Percentiles rank a stretch among this genome's conserved stretches.
phyloP scores from a whole-genome alignment of 768 basidiomycete species.

The Plicaturopsis crispa region DNA sequence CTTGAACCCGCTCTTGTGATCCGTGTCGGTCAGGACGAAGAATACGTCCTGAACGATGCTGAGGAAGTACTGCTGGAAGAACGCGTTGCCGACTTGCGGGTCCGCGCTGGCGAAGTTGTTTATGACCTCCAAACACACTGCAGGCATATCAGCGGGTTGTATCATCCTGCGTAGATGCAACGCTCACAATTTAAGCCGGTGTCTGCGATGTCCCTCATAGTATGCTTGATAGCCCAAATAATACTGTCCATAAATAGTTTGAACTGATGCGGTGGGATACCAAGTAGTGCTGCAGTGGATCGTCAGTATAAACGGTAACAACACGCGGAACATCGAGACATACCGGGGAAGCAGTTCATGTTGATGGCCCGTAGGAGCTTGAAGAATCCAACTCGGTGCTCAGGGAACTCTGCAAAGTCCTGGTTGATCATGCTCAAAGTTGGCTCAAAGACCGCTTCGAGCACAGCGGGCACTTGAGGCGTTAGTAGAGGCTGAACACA shows the following conservation, averaged over 20 bases:
- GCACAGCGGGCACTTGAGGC: slow-evolving; percentile 88
- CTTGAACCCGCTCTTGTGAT: slow-evolving; percentile 99
- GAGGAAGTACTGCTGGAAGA: slow-evolving; percentile 96
- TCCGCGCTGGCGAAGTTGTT: slow-evolving; percentile 90
- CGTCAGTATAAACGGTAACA: slow-evolving; percentile 1
- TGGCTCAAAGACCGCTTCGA: slow-evolving; percentile 96
- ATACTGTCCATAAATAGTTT: slow-evolving; percentile 98
- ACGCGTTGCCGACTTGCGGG: slow-evolving; percentile 72
- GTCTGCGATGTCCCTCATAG: slow-evolving; percentile 97
- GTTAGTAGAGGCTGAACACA: slow-evolving; percentile 65
- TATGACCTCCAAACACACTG: slow-evolving; percentile 89
- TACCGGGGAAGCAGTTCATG: slow-evolving; percentile 91
- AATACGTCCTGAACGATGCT: slow-evolving; percentile 93
- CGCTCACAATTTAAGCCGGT: slow-evolving; percentile 70
- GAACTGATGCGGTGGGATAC: slow-evolving; percentile 87
- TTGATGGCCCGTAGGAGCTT: slow-evolving; percentile 91
- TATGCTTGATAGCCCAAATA: slow-evolving; percentile 99
- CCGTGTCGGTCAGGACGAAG: slow-evolving; percentile 94
- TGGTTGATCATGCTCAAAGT: slow-evolving; percentile 99
- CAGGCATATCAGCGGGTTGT: too few species aligned
- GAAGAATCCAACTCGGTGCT: slow-evolving; percentile 96
- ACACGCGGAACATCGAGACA: slow-evolving; percentile 11
- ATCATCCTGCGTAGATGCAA: too few species aligned
- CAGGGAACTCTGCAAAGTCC: slow-evolving; percentile 98
- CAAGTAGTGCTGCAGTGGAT: slow-evolving; percentile 58